phyloP scores from a whole-genome alignment of 768 basidiomycete genomes.

The Tylopilus subfusipes region DNA sequence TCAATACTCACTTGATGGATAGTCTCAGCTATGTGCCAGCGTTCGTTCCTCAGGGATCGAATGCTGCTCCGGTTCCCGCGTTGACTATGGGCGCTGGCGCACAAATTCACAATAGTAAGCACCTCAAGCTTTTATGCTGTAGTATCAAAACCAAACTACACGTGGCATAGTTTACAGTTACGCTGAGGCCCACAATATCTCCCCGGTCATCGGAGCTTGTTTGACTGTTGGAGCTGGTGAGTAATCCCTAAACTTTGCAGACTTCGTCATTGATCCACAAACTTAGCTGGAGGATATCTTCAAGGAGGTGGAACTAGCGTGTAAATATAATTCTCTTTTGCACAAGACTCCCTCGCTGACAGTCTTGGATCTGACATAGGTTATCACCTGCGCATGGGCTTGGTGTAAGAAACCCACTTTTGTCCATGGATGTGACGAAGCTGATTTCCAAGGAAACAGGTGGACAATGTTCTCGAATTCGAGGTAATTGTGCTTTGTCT shows the following conservation, averaged over 20 bases:
- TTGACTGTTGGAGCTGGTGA: slow-evolving; percentile 20
- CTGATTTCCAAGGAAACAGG: slow-evolving; percentile 27
- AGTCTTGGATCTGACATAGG: background rate
- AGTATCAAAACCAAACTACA: background rate
- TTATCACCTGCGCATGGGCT: slow-evolving; percentile 42
- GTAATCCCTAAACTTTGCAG: background rate
- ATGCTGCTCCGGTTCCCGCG: slow-evolving; percentile 12
- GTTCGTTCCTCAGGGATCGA: slow-evolving; percentile 21
- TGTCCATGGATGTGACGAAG: background rate
- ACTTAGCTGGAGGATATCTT: slow-evolving; percentile 44
- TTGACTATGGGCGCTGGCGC: slow-evolving; percentile 19
- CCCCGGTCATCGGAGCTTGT: slow-evolving; percentile 18
- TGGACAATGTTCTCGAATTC: slow-evolving; percentile 46
- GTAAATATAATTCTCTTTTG: background rate
- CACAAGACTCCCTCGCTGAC: background rate
- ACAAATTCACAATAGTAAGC: slow-evolving; percentile 13
- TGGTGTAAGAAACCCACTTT: slow-evolving; percentile 24
- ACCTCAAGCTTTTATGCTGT: background rate
- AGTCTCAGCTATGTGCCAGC: slow-evolving; percentile 11
- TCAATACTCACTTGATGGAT: slow-evolving; percentile 18
- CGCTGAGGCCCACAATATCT: slow-evolving; percentile 12
- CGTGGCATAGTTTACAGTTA: slow-evolving; percentile 15
- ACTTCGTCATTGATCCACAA: background rate
- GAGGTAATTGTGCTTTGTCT: slow-evolving; percentile 8
- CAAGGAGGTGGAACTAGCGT: slow-evolving; percentile 48